Evolutionary conservation across 805 yeast genomes (phyloP).

Genomic region (Candida taoyuanica): DNA sequence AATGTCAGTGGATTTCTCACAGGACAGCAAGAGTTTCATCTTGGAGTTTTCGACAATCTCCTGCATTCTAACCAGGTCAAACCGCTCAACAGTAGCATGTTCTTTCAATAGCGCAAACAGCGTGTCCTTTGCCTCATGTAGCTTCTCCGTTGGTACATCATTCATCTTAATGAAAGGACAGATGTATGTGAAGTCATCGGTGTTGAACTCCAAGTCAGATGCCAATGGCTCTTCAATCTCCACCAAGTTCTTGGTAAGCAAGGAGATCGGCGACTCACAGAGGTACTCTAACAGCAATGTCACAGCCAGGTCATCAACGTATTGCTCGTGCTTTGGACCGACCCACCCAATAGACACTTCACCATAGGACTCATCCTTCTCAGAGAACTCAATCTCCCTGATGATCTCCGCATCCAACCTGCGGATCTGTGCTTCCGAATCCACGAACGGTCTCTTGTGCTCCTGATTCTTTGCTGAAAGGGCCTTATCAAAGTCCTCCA

Average conservation of each 20-base stretch:
- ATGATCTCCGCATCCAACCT: conserved; percentile 32
- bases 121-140: conserved; percentile 49
- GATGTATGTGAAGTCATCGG: conserved; percentile 68
- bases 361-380: conserved; percentile 80
- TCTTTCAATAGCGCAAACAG: conserved; percentile 46
- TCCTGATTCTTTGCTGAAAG: conserved; percentile 35
- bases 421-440: conserved; percentile 44
- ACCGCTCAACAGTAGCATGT: conserved; percentile 43
- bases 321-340: conserved; percentile 62
- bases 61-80: conserved; percentile 62
- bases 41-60: conserved; percentile 64
- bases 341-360: conserved; percentile 73
- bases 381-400: conserved; percentile 73
- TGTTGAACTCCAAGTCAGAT: conserved; percentile 59
- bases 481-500: conserved; percentile 57
- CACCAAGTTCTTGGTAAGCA: conserved; percentile 64
- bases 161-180: conserved; percentile 51
- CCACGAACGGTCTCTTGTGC: conserved; percentile 72
- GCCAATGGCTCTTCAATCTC: conserved; percentile 83
- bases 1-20: conserved; percentile 59
- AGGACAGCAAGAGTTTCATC: conserved; percentile 53
- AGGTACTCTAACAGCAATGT: conserved; percentile 70
- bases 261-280: conserved; percentile 71
- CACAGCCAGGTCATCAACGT: conserved; percentile 58
- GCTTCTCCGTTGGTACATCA: conserved; percentile 71